Evolutionary conservation across 345 rosid species (phyloP), one percentile per base, ranked within the genome.

Genomic region (Brassica juncea): DNA sequence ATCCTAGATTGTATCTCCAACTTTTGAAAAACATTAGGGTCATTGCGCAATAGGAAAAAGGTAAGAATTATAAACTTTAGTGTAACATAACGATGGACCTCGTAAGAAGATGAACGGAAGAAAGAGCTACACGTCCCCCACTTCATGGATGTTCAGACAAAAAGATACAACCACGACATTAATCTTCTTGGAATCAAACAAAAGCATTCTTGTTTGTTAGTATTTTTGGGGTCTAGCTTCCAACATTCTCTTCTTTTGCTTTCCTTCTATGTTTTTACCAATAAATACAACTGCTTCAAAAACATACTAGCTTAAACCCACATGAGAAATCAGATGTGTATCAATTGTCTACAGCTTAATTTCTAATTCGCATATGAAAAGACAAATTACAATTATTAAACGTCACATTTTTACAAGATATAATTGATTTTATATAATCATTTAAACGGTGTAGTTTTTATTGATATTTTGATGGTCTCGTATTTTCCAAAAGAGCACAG

Each of bases 221-320:
- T 37, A 15, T 6, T 47, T 60, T 55, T 61, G 35, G 71, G 65
- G 71, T 52, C 21, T 71, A 54, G 76, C 72, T 39, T 71, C 81
- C 81, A 55, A 71, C 72, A 55, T 55, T 71, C 66, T 64, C 71
- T 62, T 62, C 52, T 71, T 72, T 66, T 71, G 32, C 47, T 71
- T 64, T 71, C 62, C 35, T 23, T 70, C 23, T 55, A 10, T 8
- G 66, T 55, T 47, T 52, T 39, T 39, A 39, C 47, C 47, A 9
- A 39, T 39, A 39, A 39, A 39, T 39, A 39, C 47, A 39, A 39
- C 4, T 39, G 14, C 47, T 39, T 39, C 47, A 10, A 39, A 39
- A 39, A 39, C 47, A 39, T 9, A 37, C 47, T 39, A 39, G 47
- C 11, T 39, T 10, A 39, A 39, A 9, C 47, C 47, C 42, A 37